phyloP scores from a whole-genome alignment of 805 yeast species.

The Scheffersomyces amazonensis region DNA sequence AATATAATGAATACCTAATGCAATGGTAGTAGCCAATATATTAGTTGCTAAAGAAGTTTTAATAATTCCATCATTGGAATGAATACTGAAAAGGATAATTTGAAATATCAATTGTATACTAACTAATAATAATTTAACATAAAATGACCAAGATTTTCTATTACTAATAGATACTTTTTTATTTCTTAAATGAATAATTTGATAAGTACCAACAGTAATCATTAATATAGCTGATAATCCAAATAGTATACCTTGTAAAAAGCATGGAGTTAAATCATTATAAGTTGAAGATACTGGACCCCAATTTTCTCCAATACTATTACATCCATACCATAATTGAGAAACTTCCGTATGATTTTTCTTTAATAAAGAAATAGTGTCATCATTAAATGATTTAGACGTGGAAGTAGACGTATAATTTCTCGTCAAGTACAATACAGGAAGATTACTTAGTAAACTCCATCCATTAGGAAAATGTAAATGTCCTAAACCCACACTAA shows the following conservation, averaged over 20 bases:
- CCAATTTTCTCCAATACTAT: slow-evolving; percentile 40
- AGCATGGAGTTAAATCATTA: slow-evolving; percentile 60
- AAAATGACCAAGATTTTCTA: slow-evolving; percentile 36
- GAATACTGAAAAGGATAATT: slow-evolving; percentile 11
- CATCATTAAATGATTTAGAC: too few relatives aligned
- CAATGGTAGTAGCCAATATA: slow-evolving; percentile 47
- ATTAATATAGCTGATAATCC: slow-evolving; percentile 40
- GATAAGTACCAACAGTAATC: slow-evolving; percentile 41
- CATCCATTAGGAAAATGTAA: slow-evolving; percentile 4
- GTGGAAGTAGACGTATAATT: background rate
- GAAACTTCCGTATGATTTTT: background rate
- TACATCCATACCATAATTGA: slow-evolving; percentile 11
- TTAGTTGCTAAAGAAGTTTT: slow-evolving; percentile 23
- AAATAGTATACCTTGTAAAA: slow-evolving; percentile 51
- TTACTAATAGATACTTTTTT: slow-evolving; percentile 22
- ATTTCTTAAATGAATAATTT: slow-evolving; percentile 28
- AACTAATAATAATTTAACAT: slow-evolving; percentile 39
- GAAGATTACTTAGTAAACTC: slow-evolving; percentile 13
- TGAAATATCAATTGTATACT: slow-evolving; percentile 38
- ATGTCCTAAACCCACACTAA: slow-evolving; percentile 3
- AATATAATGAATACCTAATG: slow-evolving; percentile 57
- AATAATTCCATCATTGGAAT: slow-evolving; percentile 20
- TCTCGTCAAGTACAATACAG: slow-evolving; percentile 8
- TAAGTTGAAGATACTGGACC: slow-evolving; percentile 33
- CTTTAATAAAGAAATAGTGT: background rate